Evolutionary conservation across 768 basidiomycete genomes (phyloP), one percentile per base, ranked within the genome.

Genomic region (Hypholoma fasciculare): DNA sequence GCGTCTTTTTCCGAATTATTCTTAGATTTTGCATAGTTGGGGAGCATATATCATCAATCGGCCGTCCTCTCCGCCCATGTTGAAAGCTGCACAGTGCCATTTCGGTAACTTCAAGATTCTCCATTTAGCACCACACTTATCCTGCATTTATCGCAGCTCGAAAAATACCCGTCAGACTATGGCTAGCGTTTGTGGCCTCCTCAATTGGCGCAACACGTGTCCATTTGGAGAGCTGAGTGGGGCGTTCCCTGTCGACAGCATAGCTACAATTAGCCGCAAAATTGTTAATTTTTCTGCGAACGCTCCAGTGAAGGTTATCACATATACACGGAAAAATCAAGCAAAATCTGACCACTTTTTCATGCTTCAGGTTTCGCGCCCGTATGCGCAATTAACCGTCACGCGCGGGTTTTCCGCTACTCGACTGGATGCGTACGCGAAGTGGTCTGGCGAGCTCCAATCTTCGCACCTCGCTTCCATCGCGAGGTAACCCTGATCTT

Each of bases 141-240:
- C 43, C 43, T 36, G 9, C 34, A 54, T n/a, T 38, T 54, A 27
- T 49, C 23, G 17, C 23, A 81, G 79, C n/a, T 50, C 76, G 48
- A 68, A 60, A 23, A 58, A 44, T 3, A 53, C 59, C 5, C 58
- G 63, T 54, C 66, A 80, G 12, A 74, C 78, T 62, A 69, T 92
- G 34, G 66, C 76, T 13, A 77, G 71, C 43, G 64, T 84, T 40
- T 77, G 73, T 20, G 66, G 73, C 3, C 77, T 79, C 43, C 71
- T 91, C 43, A 84, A 83, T 59, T 80, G 80, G 76, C 76, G 79
- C 19, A 82, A 78, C 27, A 71, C 75, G 37, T 78, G 80, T 43
- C 81, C 80, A 2, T 84, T 90, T 59, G 78, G 77, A 36, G 74
- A 83, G 49, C 76, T 92, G 13, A 72, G 72, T 52, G 90, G 90